Evolutionary conservation across 1,284 basidiomycete species (phyloP), one percentile per base, ranked within the genome.

Genomic region (Dichomitus squalens): DNA sequence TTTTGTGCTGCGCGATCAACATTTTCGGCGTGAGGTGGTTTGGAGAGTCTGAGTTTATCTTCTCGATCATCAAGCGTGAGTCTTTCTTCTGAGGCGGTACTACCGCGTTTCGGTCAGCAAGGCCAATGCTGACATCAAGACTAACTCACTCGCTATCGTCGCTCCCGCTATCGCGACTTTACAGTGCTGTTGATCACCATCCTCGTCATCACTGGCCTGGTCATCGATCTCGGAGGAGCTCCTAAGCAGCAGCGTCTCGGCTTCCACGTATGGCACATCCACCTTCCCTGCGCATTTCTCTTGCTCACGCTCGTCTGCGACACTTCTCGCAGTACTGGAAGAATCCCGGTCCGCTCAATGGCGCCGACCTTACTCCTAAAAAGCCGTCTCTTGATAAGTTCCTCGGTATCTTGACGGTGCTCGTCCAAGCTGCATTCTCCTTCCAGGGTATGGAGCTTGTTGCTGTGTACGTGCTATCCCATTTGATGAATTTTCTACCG

Each of bases 391-490:
- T 76, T 1, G 87, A 88, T 64, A 78, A 83, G 20, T 93, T 88
- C 77, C 77, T 92, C 23, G 89, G 79, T n/a, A 82, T 93, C 66
- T 73, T 91, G 53, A 78, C 76, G 55, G 85, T 87, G 23, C 71
- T 93, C 48, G 83, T 92, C 21, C 89, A 92, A 68, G 90, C 92
- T 9, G 88, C 87, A 2, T 95, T 93, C 79, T 92, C 90, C 2
- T 91, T 88, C 79, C 85, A 91, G 68, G 91, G 88, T 34, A 88
- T 93, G 75, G 93, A 95, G 67, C 79, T 94, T 58, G 87, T 94
- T 48, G 88, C 88, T 7, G 84, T 92, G 77, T 88, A 59, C 72
- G 84, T 68, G 7, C 8, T 41, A 41, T 25, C 11, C 2, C 23
- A 11, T 27, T 25, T 12, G 7, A 16, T 9, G 2, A 27, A 43